A percentile compares a stretch with the other conserved stretches of the same genome.
phyloP scores from a whole-genome alignment of 1,139 yeast genomes.

The Pichia sp. region DNA sequence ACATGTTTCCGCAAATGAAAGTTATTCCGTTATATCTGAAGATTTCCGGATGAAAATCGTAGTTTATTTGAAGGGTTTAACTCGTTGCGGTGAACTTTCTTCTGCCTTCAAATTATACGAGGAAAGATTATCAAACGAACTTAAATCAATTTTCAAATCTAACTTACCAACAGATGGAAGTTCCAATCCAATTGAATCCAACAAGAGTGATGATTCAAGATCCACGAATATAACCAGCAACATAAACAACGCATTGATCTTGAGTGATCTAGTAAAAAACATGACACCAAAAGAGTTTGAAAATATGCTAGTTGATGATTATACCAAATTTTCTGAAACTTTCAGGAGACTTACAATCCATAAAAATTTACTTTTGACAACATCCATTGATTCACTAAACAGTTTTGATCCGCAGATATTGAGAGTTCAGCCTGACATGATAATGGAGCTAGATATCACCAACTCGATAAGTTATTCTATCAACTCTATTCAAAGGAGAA shows the following conservation, averaged over 20 bases:
- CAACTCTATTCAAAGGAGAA: constrained; percentile 67
- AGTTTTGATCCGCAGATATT: constrained; percentile 27
- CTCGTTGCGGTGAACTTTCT: constrained; percentile 59
- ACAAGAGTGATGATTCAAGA: constrained; percentile 24
- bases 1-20: constrained; percentile 6
- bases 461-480: constrained; percentile 60
- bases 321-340: constrained; percentile 63
- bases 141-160: constrained; percentile 65
- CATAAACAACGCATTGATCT: constrained; percentile 19
- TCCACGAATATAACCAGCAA: constrained; percentile 23
- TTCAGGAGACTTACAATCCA: constrained; percentile 71
- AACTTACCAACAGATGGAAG: constrained; percentile 47
- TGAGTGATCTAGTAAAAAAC: constrained; percentile 43
- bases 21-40: constrained; percentile 37
- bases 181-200: constrained; percentile 22
- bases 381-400: constrained; percentile 55
- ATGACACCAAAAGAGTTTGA: constrained; percentile 75
- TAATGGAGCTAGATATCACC: constrained; percentile 58
- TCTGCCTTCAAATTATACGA: constrained; percentile 65
- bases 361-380: constrained; percentile 71
- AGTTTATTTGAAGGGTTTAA: constrained; percentile 49
- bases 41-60: constrained; percentile 40
- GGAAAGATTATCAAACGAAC: constrained; percentile 61
- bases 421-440: constrained; percentile 39
- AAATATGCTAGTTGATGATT: constrained; percentile 59